Evolutionary conservation across 768 basidiomycete genomes (phyloP).

Genomic region (Podaxis pistillaris): DNA sequence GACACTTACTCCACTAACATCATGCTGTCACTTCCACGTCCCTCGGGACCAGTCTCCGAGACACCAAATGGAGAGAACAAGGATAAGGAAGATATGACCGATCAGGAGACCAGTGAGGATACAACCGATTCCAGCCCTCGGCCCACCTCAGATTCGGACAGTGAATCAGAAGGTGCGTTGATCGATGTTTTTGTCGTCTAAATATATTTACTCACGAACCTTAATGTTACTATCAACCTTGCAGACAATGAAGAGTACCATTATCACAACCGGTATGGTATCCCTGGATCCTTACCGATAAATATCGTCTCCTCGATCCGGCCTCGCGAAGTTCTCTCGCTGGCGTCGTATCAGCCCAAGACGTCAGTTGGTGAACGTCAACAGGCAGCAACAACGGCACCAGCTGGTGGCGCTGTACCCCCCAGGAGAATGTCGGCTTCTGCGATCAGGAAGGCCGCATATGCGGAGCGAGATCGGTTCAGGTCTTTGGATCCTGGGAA

Average conservation of each 20-base stretch:
- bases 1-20: conserved; percentile 36
- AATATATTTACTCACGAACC: not conserved
- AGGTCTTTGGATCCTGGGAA: conserved; percentile 69
- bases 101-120: conserved; percentile 12
- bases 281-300: conserved; percentile 64
- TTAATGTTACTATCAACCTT: not conserved
- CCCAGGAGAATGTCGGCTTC: conserved; percentile 38
- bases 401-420: conserved; percentile 21
- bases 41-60: conserved; percentile 14
- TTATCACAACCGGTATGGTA: conserved; percentile 21
- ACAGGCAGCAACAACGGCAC: conserved; percentile 27
- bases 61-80: conserved; percentile 1
- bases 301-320: conserved; percentile 44
- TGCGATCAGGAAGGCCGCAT: conserved; percentile 56
- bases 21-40: conserved; percentile 29
- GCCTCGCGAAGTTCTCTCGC: conserved; percentile 38
- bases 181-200: not conserved
- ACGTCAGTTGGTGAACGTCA: conserved; percentile 36
- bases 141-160: conserved; percentile 11
- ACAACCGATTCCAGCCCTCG: conserved; percentile 16
- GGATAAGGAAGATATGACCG: conserved; percentile 16
- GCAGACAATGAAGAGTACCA: conserved; percentile 4
- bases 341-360: conserved; percentile 60
- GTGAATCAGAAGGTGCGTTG: conserved; percentile 11
- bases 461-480: conserved; percentile 66